These are phyloP conservation scores for Capsella rubella DNA, from an alignment of 441 rosid species.

Conservation along the genomic window DNA sequence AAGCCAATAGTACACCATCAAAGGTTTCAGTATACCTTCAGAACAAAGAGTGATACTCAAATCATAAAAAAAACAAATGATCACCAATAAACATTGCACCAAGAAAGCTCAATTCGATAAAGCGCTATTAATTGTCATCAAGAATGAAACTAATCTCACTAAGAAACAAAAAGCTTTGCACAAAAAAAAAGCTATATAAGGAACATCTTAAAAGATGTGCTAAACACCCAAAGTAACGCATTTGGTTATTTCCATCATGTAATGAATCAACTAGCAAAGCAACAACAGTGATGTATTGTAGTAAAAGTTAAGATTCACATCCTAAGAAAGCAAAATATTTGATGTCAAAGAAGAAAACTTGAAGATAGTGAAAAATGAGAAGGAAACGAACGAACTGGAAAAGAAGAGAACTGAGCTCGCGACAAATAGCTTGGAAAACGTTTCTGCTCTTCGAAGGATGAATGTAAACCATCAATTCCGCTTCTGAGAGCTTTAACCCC, in stretches of 20 bases:
- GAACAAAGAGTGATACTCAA: conserved; percentile 16
- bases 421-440: conserved; percentile 63
- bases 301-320: not conserved
- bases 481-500: conserved; percentile 67
- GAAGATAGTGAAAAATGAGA: not conserved
- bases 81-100: conserved; percentile 10
- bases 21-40: conserved; percentile 71
- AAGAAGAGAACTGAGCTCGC: conserved; percentile 78
- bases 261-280: not conserved
- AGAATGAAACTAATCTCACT: not conserved
- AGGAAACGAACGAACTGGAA: conserved; percentile 66
- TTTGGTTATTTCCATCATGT: not conserved
- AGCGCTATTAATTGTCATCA: not conserved
- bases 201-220: too few species aligned
- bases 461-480: conserved; percentile 65
- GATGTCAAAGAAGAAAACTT: not conserved
- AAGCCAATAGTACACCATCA: conserved; percentile 81
- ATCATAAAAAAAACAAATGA: not conserved
- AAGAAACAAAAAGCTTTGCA: not conserved
- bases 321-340: not conserved
- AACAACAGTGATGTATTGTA: not conserved
- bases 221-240: not conserved
- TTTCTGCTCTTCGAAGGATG: conserved; percentile 74
- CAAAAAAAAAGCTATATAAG: not conserved
- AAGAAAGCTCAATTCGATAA: not conserved